Evolutionary conservation across 495 filamentous ascomycete species (phyloP).

Genomic region (Sphaerosporella brunnea): DNA sequence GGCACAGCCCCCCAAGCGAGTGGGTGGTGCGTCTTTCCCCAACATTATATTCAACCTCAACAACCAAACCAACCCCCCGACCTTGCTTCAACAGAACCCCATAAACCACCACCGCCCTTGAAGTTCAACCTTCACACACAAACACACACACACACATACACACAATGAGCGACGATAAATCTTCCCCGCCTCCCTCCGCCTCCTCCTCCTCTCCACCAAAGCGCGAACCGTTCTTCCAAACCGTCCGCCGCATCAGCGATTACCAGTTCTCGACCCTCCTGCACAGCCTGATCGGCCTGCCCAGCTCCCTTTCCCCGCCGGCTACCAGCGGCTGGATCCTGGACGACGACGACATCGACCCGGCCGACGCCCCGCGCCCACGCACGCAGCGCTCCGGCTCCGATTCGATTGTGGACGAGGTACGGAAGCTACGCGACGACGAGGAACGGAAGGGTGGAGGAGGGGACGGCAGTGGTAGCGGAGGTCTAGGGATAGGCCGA

Average conservation of each 20-base stretch:
- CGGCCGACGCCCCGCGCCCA: neutral
- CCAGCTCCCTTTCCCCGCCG: slow-evolving; percentile 20
- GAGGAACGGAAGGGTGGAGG: neutral
- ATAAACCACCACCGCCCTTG: too few relatives aligned
- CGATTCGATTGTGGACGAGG: slow-evolving; percentile 1
- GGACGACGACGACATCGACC: slow-evolving; percentile 11
- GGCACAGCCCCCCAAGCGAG: too few relatives aligned
- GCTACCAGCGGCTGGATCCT: slow-evolving; percentile 11
- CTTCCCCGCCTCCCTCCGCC: too few relatives aligned
- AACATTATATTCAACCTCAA: too few relatives aligned
- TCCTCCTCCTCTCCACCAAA: slow-evolving; percentile 3
- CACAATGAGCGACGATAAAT: too few relatives aligned
- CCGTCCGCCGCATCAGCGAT: slow-evolving; percentile 23
- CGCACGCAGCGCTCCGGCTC: neutral
- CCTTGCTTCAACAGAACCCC: too few relatives aligned
- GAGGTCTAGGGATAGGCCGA: neutral
- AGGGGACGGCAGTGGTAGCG: neutral
- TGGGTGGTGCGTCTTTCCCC: too few relatives aligned
- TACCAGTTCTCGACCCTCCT: slow-evolving; percentile 18
- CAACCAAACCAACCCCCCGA: too few relatives aligned
- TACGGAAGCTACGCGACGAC: neutral
- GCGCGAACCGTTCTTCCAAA: slow-evolving; percentile 14
- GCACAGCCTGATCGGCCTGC: slow-evolving; percentile 23
- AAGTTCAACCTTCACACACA: too few relatives aligned
- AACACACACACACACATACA: too few relatives aligned